Evolutionary conservation across 2,329 filamentous ascomycete species (phyloP).

Genomic region (Aspergillus brunneoviolaceus): DNA sequence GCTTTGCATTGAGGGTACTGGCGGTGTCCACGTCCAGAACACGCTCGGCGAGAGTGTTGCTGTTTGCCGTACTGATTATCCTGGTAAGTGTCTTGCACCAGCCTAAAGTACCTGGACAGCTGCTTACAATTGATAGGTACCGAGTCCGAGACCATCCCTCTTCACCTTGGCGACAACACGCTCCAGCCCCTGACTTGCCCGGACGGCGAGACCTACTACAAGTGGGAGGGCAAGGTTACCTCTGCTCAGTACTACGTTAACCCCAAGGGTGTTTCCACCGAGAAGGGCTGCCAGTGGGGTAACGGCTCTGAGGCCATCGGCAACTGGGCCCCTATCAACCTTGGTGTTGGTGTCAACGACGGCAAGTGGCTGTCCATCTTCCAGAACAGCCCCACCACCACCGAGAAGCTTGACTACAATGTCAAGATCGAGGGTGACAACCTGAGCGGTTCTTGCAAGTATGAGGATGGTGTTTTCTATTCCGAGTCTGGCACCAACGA

Average conservation of each 20-base stretch:
- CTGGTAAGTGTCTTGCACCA: slow-evolving; percentile 54
- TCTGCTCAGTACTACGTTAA: slow-evolving; percentile 98
- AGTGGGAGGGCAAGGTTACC: slow-evolving; percentile 71
- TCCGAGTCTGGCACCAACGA: slow-evolving; percentile 48
- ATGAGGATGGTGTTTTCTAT: slow-evolving; percentile 64
- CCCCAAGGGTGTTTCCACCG: slow-evolving; percentile 65
- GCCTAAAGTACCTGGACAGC: neutral
- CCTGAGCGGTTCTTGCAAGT: slow-evolving; percentile 62
- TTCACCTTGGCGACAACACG: slow-evolving; percentile 61
- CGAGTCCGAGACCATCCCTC: slow-evolving; percentile 81
- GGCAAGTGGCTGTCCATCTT: slow-evolving; percentile 83
- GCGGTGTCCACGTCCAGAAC: slow-evolving; percentile 73
- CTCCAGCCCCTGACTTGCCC: slow-evolving; percentile 72
- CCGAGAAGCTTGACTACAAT: slow-evolving; percentile 70
- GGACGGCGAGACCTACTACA: slow-evolving; percentile 69
- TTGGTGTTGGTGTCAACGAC: slow-evolving; percentile 73
- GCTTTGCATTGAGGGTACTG: slow-evolving; percentile 73
- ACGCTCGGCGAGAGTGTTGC: slow-evolving; percentile 65
- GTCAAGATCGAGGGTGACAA: slow-evolving; percentile 71
- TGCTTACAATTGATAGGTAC: slow-evolving; percentile 49
- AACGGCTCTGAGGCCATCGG: slow-evolving; percentile 59
- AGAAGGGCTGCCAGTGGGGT: slow-evolving; percentile 76
- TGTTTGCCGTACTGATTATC: slow-evolving; percentile 95
- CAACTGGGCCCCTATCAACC: slow-evolving; percentile 85
- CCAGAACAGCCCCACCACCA: slow-evolving; percentile 75